Conservation (phyloP, 192 early-diverging fungal species). For the Coemansia sp. region DNA sequence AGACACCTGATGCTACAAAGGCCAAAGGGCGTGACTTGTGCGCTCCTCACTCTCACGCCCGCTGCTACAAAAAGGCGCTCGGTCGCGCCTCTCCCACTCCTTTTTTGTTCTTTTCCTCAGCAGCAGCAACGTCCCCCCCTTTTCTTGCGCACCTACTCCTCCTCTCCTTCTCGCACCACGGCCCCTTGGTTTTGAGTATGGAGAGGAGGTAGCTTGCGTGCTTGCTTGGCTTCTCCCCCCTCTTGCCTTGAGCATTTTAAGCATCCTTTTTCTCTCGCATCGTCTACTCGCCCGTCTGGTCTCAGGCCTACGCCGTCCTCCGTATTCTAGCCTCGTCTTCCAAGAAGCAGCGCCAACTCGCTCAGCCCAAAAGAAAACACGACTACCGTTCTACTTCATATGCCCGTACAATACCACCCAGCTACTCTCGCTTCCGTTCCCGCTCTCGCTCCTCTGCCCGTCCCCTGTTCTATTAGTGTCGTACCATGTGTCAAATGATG, state of each 20-base stretch:
- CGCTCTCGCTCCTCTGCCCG: not conserved
- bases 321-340: not conserved
- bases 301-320: not conserved
- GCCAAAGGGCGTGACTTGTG: constrained; percentile 1
- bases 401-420: not conserved
- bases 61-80: constrained; percentile 11
- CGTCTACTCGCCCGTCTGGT: not conserved
- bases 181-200: not conserved
- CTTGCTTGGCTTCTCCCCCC: not conserved
- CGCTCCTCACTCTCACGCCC: not conserved
- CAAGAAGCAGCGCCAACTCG: constrained; percentile 6
- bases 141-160: not conserved
- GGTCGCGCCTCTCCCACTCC: not conserved
- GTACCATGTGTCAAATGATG: not conserved
- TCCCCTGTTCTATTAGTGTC: not conserved
- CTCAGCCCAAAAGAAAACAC: not conserved
- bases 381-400: not conserved
- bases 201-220: not conserved
- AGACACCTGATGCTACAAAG: not conserved
- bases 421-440: not conserved
- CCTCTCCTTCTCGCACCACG: not conserved
- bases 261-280: not conserved
- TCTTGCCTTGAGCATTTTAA: not conserved
- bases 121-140: not conserved
- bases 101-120: not conserved